Conservation (phyloP, 164 flowering plant genomes). For the Tinospora cordifolia region DNA sequence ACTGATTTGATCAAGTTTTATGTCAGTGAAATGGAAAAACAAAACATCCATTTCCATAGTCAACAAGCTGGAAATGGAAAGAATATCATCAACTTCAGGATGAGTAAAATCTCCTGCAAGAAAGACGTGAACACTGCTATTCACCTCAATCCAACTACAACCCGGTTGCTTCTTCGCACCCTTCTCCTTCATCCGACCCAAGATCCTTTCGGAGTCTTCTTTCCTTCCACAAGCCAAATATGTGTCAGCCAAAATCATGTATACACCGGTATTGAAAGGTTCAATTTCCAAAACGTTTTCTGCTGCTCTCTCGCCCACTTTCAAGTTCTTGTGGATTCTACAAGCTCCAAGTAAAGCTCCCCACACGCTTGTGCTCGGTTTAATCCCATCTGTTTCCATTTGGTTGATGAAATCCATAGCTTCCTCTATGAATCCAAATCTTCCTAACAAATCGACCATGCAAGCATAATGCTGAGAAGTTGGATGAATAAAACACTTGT, state of each 20-base stretch:
- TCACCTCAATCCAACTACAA: slow-evolving; percentile 67
- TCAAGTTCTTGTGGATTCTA: slow-evolving; percentile 42
- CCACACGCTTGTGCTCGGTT: slow-evolving; percentile 48
- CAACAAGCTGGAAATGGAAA: slow-evolving; percentile 29
- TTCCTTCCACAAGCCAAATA: slow-evolving; percentile 34
- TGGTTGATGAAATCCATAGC: slow-evolving; percentile 35
- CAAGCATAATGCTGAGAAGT: slow-evolving; percentile 56
- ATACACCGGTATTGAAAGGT: slow-evolving; percentile 47
- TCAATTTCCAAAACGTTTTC: slow-evolving; percentile 42
- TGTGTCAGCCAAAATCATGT: slow-evolving; percentile 56
- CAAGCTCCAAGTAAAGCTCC: slow-evolving; percentile 69
- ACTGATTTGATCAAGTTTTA: too few relatives aligned
- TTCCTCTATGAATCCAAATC: slow-evolving; percentile 46
- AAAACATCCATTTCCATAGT: slow-evolving; percentile 32
- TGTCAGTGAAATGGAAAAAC: neutral
- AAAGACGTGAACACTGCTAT: slow-evolving; percentile 39
- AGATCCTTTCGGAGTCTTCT: slow-evolving; percentile 37
- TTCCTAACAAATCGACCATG: slow-evolving; percentile 55
- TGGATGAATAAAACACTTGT: slow-evolving; percentile 39
- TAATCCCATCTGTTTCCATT: slow-evolving; percentile 39
- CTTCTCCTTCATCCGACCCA: slow-evolving; percentile 42
- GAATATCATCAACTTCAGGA: slow-evolving; percentile 29
- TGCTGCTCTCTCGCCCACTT: slow-evolving; percentile 48
- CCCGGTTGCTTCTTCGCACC: slow-evolving; percentile 68
- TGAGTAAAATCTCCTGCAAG: slow-evolving; percentile 50